A percentile compares a stretch with the other conserved stretches of the same genome.
phyloP scores from a whole-genome alignment of 2,329 filamentous ascomycete species.

The Ascochyta lentis region DNA sequence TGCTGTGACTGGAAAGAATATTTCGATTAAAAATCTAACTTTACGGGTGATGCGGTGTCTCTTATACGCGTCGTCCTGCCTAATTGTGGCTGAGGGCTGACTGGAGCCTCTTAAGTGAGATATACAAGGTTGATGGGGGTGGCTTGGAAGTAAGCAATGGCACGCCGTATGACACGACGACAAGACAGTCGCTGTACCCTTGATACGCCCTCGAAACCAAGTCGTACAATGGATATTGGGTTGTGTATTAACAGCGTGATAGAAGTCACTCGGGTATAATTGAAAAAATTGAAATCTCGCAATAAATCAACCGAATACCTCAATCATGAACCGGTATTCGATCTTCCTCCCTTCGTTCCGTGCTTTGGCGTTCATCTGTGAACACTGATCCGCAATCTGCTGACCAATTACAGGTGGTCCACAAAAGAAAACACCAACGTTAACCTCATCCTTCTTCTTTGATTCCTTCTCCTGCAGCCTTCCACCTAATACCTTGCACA shows the following conservation, averaged over 20 bases:
- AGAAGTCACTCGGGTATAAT: not conserved
- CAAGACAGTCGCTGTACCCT: not conserved
- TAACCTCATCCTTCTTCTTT: slow-evolving; percentile 44
- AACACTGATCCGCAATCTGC: slow-evolving; percentile 62
- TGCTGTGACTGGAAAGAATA: not conserved
- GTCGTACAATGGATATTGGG: not conserved
- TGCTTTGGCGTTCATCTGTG: slow-evolving; percentile 58
- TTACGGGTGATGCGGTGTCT: not conserved
- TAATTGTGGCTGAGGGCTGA: not conserved
- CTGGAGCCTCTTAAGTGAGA: not conserved
- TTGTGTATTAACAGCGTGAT: not conserved
- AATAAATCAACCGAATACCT: slow-evolving; percentile 58
- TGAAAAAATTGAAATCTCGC: slow-evolving; percentile 55
- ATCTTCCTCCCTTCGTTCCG: slow-evolving; percentile 60
- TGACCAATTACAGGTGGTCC: slow-evolving; percentile 63
- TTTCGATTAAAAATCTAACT: no score
- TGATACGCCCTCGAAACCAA: not conserved
- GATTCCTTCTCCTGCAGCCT: slow-evolving; percentile 30
- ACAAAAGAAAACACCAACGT: slow-evolving; percentile 65
- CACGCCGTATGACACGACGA: not conserved
- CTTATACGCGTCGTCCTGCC: not conserved
- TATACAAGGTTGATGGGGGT: not conserved
- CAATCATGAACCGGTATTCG: slow-evolving; percentile 65
- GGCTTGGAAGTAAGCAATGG: not conserved
- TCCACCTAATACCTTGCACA: slow-evolving; percentile 48